Evolutionary conservation across 176 grass and related monocot genomes (phyloP), one percentile per base, ranked within the genome.

Genomic region (Oryza longistaminata): DNA sequence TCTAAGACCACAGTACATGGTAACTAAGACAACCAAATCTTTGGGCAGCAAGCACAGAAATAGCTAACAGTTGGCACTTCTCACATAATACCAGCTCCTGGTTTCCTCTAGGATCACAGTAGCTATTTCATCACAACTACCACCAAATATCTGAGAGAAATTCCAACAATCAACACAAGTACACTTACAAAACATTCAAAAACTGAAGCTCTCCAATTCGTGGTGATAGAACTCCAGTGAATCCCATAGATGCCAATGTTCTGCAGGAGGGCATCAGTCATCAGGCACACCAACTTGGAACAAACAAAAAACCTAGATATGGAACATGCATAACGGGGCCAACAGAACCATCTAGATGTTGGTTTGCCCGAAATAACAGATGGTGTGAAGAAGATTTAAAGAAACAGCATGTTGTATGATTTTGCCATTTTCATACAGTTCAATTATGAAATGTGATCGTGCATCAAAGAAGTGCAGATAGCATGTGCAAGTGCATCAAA

Each of bases 231-330:
- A 88, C 87, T 83, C 96, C 96, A 70, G 83, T 92, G 85, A 98
- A 98, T 82, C 96, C 96, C 90, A 95, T 90, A 75, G 88, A 87
- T 90, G 96, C 90, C 78, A 98, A 86, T 85, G 96, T 95, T 87
- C 96, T 98, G 91, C 88, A 87, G 35, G 50, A 83, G 64, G 34
- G 39, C 37, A 80, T 83, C 79, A 49, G 26, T 40, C 29, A 80
- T 83, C 79, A 68, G 46, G 68, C 49, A 71, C 29, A 37, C 77
- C 66, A 68, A 86, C 66, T 86, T 19, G 17, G 17, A 65, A 71
- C 21, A 71, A 66, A 78, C 2, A 50, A 66, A 21, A 60, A 34
- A 1, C 64, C 5, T 40, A 76, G 31, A 21, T 52, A 74, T 31
- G 11, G 46, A 65, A 66, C 55, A 25, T 66, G 42, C 53, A 66